Percentiles rank a stretch among this genome's conserved stretches.
Evolutionary conservation across 139 green algal species (phyloP).

Genomic region (Eudorina sp.): DNA sequence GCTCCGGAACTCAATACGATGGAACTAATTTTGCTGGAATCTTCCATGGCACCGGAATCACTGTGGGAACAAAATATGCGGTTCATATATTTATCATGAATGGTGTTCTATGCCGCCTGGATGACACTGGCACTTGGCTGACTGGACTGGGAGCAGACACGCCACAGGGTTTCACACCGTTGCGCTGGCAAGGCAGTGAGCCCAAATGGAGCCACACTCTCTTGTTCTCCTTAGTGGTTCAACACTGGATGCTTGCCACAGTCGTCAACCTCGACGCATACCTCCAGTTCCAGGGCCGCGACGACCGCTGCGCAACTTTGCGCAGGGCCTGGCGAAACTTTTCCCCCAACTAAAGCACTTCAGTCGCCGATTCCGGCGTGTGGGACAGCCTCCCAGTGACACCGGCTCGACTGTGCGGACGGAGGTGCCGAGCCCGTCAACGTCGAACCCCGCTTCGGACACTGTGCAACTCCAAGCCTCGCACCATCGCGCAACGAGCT

Average conservation of each 20-base stretch:
- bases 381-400: background rate
- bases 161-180: too few relatives aligned
- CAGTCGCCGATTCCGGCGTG: background rate
- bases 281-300: background rate
- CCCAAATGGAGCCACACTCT: slow-evolving; percentile 21
- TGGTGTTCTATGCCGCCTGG: too few relatives aligned
- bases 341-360: slow-evolving; percentile 2
- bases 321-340: background rate
- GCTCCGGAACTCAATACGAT: too few relatives aligned
- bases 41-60: background rate
- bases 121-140: too few relatives aligned
- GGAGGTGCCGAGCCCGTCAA: too few relatives aligned
- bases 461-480: background rate
- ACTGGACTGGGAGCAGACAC: too few relatives aligned
- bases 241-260: background rate
- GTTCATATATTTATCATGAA: too few relatives aligned
- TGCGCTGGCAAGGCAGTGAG: too few relatives aligned
- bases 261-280: background rate
- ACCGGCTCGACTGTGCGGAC: background rate
- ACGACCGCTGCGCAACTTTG: background rate
- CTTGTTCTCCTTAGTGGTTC: slow-evolving; percentile 1
- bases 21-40: too few relatives aligned
- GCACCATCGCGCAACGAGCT: background rate
- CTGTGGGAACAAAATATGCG: background rate
- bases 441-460: background rate